Evolutionary conservation across 1,284 basidiomycete species (phyloP), one percentile per base, ranked within the genome.

Genomic region (Pisolithus thermaeus): DNA sequence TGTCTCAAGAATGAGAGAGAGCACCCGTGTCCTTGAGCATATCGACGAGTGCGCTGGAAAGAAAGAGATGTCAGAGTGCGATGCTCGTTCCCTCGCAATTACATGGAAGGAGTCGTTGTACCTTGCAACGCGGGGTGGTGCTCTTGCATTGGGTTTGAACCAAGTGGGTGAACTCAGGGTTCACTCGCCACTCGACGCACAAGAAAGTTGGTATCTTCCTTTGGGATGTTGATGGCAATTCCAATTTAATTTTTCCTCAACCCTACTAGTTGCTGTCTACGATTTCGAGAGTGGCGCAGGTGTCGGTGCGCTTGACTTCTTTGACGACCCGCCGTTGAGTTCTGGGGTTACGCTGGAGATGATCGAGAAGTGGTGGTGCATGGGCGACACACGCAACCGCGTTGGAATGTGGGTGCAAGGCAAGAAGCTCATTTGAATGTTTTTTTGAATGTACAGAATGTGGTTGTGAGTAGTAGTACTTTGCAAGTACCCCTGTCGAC

Each of bases 341-440:
- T 49, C 46, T 27, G 64, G 51, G 3, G 63, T 79, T 39, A 73
- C 74, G 30, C 62, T 73, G 48, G 84, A 86, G 49, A 72, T 80
- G 65, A 61, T 92, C 25, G 91, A 92, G 66, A 90, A 87, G 61
- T 93, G 91, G 91, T 93, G 90, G 89, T 90, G 87, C 59, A 64
- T 86, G 41, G 90, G 91, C 2, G 84, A 88, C 59, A 64, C 61
- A 12, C 73, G 76, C 46, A 92, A 92, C 65, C 74, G 89, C 11
- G 61, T 57, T 3, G 73, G 68, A 1, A 74, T 90, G 65, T 92
- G 88, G 87, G 76, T 92, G 2, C 87, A 91, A 67, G 90, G 90
- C 11, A 63, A 39, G 22, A 53, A 22, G 42, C 42, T 43, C 42
- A 7, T 43, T 11, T 43, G 25, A 43, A 43, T 27, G 1, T 16